Base-by-base conservation (phyloP, 2,329 filamentous ascomycete species). In the Cryphonectria radicalis region DNA sequence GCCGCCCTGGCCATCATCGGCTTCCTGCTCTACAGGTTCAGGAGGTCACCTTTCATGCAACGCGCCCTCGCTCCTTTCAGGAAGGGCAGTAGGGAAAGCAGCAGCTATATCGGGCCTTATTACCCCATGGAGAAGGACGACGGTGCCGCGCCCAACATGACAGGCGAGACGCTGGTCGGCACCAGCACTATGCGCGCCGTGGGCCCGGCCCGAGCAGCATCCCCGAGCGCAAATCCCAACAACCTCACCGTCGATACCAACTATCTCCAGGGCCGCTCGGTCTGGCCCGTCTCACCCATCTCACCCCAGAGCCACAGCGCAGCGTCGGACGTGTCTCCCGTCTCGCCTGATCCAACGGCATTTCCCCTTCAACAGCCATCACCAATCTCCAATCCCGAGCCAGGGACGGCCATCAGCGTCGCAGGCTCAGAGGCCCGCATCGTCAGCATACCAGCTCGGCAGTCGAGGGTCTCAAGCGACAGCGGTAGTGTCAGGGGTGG, bases 391-490 rank as follows among this genome's bases (percentile, higher is more conserved):
- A 63, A 55, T 25, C 57, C 42, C 19, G 57, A 35, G 10, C 40
- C 57, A 3, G 42, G 59, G 13, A 68, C 32, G 32, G 67, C 67
- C 1, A 53, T 68, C 40, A 68, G 57, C 28, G 46, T 68, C 25
- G 17, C 57, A 19, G 42, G 40, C 22, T 68, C 67, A 14, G 67
- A 63, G 46, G 67, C 67, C 32, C 67, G 67, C 4, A 53, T 68
- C 43, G 67, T 68, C 17, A 68, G 67, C 25, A 68, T 68, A 35
- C 67, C 67, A 19, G 25, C 67, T 17, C 50, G 67, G 59, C 17
- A 59, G 25, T 46, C 55, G 14, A 62, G 57, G 40, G 32, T 46
- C 43, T 50, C n/a, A 43, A 37, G 7, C 66, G 25, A 55, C 50
- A 42, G 53, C 17, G 22, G 35, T 22, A 25, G n/a, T n/a, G 42